These are phyloP conservation scores for Ormosia emarginata DNA, from an alignment of 306 rosid species.

Conservation along the genomic window DNA sequence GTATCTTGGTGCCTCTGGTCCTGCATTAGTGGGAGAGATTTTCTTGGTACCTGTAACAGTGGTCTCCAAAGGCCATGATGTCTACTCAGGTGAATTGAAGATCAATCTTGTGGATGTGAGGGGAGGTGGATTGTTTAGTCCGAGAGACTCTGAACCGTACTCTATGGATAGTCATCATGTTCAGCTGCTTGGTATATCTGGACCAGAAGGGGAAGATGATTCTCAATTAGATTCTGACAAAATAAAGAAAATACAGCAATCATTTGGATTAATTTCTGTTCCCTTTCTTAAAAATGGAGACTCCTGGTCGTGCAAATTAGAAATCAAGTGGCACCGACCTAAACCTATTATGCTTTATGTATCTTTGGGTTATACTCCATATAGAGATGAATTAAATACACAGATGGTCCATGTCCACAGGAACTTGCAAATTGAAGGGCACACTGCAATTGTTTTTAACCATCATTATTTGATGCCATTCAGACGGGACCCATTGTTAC, in stretches of 20 bases:
- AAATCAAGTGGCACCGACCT: constrained; percentile 92
- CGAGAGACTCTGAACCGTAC: constrained; percentile 64
- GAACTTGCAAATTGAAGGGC: constrained; percentile 94
- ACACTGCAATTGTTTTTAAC: constrained; percentile 56
- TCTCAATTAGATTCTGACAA: constrained; percentile 52
- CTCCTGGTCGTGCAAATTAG: constrained; percentile 89
- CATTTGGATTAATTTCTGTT: constrained; percentile 87
- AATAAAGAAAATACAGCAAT: constrained; percentile 70
- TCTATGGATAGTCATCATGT: constrained; percentile 73
- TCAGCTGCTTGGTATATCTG: constrained; percentile 84
- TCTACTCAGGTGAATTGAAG: constrained; percentile 85
- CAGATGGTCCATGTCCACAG: constrained; percentile 80
- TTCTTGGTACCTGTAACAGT: constrained; percentile 79
- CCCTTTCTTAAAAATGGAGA: constrained; percentile 73
- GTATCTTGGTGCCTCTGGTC: constrained; percentile 67
- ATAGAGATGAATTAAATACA: constrained; percentile 40
- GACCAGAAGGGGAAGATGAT: constrained; percentile 66
- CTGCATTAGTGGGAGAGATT: constrained; percentile 86
- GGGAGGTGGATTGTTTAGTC: constrained; percentile 94
- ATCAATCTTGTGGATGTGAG: constrained; percentile 92
- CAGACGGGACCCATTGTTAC: constrained; percentile 71
- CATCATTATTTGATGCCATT: constrained; percentile 75
- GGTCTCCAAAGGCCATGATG: constrained; percentile 70
- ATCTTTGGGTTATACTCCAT: constrained; percentile 73
- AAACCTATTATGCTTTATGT: constrained; percentile 90